Conservation (phyloP, 1,284 basidiomycete species). For the Fomitopsis pinicola region DNA sequence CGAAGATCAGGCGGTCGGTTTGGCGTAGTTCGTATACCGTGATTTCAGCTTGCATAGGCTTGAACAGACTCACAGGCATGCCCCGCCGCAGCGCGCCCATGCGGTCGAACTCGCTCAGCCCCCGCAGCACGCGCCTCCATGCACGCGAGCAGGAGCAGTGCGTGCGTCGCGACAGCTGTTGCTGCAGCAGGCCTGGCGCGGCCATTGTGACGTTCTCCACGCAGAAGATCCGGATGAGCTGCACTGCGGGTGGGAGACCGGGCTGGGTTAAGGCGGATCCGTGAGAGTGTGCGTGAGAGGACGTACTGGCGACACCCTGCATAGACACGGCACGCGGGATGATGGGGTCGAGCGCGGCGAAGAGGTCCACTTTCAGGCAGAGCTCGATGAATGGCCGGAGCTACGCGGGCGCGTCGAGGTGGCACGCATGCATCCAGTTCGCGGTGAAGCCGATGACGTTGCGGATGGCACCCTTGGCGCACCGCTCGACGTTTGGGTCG, state of each 20-base stretch:
- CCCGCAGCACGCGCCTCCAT: not conserved
- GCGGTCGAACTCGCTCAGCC: not conserved
- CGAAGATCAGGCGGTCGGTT: conserved; percentile 5
- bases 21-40: conserved; percentile 8
- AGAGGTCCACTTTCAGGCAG: not conserved
- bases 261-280: not conserved
- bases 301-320: not conserved
- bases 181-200: not conserved
- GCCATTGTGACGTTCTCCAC: not conserved
- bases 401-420: not conserved
- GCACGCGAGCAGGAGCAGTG: not conserved
- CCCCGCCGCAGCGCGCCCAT: not conserved
- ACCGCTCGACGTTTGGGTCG: not conserved
- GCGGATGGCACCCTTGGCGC: no score
- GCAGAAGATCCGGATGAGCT: not conserved
- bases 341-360: not conserved
- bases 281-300: not conserved
- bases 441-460: not conserved
- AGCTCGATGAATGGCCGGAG: not conserved
- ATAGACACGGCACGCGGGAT: not conserved
- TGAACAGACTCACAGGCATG: not conserved
- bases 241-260: not conserved
- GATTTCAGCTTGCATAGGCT: not conserved
- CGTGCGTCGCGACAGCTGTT: not conserved
- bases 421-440: not conserved